phyloP scores from a whole-genome alignment of 768 basidiomycete species.

The Auriscalpium vulgare region DNA sequence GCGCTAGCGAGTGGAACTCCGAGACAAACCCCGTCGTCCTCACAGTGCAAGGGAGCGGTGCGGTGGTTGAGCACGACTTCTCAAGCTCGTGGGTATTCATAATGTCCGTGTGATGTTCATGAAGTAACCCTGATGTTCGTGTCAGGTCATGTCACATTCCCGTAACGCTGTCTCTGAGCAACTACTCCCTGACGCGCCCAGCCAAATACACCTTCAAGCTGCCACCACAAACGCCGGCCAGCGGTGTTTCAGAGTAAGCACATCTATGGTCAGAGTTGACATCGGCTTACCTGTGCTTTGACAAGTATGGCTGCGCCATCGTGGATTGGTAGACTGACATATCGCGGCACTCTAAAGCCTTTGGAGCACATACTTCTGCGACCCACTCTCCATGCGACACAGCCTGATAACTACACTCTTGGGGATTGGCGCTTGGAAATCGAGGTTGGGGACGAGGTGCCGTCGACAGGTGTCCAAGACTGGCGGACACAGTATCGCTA shows the following conservation, averaged over 20 bases:
- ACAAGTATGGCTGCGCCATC: constrained; percentile 35
- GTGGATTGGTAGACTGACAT: constrained; percentile 62
- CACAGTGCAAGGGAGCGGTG: constrained; percentile 32
- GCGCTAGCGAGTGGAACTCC: constrained; percentile 64
- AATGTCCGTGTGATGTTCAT: background rate
- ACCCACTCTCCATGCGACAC: constrained; percentile 50
- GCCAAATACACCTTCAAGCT: constrained; percentile 53
- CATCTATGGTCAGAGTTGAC: no score
- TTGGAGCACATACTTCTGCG: constrained; percentile 34
- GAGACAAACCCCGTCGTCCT: constrained; percentile 72
- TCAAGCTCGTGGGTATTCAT: constrained; percentile 51
- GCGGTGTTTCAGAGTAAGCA: constrained; percentile 18
- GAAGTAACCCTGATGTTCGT: background rate
- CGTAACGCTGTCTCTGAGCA: constrained; percentile 53
- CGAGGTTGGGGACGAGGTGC: constrained; percentile 39
- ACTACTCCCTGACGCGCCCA: constrained; percentile 60
- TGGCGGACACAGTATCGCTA: constrained; percentile 35
- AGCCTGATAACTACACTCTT: constrained; percentile 58
- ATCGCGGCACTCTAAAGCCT: constrained; percentile 51
- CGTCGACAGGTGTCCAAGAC: constrained; percentile 14
- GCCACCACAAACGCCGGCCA: constrained; percentile 17
- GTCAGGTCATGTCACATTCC: constrained; percentile 48
- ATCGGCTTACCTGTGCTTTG: constrained; percentile 3
- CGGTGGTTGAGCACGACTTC: constrained; percentile 55
- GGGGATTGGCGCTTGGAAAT: constrained; percentile 66